phyloP scores from a whole-genome alignment of 768 basidiomycete genomes.

The Mycena vulgaris region DNA sequence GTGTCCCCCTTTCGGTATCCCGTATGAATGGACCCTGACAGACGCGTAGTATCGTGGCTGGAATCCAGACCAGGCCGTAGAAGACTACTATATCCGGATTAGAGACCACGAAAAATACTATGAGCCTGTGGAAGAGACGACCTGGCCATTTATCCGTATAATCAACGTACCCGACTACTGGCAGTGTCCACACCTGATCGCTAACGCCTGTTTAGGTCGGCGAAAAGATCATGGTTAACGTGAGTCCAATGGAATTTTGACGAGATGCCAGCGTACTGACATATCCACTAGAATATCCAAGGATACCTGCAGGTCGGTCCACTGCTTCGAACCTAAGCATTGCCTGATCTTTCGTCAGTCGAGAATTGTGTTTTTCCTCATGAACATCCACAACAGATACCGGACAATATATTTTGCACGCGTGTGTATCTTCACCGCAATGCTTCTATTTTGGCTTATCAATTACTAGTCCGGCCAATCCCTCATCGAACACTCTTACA shows the following conservation, averaged over 20 bases:
- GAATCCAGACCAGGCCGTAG: constrained; percentile 92
- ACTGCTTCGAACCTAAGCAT: not conserved
- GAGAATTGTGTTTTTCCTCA: constrained; percentile 97
- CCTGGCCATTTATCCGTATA: constrained; percentile 95
- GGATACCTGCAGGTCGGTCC: constrained; percentile 87
- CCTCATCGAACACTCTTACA: constrained; percentile 98
- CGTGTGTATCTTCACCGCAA: constrained; percentile 61
- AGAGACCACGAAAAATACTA: constrained; percentile 89
- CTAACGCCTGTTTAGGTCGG: constrained; percentile 73
- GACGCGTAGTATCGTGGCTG: constrained; percentile 85
- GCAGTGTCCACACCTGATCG: not conserved
- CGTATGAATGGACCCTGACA: constrained; percentile 24
- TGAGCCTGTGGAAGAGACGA: constrained; percentile 91
- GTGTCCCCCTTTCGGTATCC: constrained; percentile 49
- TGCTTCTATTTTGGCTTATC: constrained; percentile 13
- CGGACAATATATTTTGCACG: constrained; percentile 97
- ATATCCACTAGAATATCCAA: constrained; percentile 75
- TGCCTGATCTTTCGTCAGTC: constrained; percentile 65
- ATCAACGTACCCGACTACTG: constrained; percentile 74
- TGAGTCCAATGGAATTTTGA: constrained; percentile 51
- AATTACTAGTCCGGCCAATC: constrained; percentile 92
- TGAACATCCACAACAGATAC: constrained; percentile 98
- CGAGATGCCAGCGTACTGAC: not conserved
- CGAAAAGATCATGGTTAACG: constrained; percentile 96
- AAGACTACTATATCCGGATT: constrained; percentile 94